Evolutionary conservation across 495 filamentous ascomycete species (phyloP).

Genomic region (Aspergillus leporis): DNA sequence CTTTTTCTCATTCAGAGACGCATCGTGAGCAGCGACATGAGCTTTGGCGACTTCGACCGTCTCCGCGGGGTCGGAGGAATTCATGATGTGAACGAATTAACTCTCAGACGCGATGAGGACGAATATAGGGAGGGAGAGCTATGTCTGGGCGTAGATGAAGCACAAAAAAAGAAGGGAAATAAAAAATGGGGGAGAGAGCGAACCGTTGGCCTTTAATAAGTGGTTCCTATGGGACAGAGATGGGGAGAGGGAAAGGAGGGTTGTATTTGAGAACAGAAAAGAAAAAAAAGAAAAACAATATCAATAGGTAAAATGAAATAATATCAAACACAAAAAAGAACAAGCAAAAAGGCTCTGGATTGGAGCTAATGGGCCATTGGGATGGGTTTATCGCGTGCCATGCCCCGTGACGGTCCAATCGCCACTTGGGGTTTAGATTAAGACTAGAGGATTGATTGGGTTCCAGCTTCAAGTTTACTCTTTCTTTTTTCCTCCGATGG

Average conservation of each 20-base stretch:
- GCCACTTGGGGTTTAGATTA: not conserved
- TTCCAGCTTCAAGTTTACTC: too few species aligned
- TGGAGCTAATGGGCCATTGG: constrained; percentile 1
- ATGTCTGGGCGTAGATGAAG: constrained; percentile 10
- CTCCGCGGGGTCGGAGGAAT: constrained; percentile 32
- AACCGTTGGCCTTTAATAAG: constrained; percentile 15
- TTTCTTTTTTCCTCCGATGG: not conserved
- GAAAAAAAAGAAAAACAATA: not conserved
- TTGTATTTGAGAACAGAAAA: too few species aligned
- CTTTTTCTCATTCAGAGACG: constrained; percentile 18
- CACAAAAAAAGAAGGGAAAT: not conserved
- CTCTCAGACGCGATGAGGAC: too few species aligned
- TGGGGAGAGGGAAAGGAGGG: not conserved
- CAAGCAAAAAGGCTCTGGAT: too few species aligned
- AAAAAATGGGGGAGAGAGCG: not conserved
- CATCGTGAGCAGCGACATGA: constrained; percentile 24
- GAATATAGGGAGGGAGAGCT: too few species aligned
- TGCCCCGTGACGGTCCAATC: not conserved
- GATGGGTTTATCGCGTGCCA: not conserved
- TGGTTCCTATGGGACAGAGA: not conserved
- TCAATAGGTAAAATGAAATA: not conserved
- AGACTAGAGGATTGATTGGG: not conserved
- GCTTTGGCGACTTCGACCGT: constrained; percentile 32
- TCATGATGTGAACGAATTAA: constrained; percentile 25
- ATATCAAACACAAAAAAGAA: not conserved